Base-by-base conservation (phyloP, 306 rosid species). In the Carpinus viminea region DNA sequence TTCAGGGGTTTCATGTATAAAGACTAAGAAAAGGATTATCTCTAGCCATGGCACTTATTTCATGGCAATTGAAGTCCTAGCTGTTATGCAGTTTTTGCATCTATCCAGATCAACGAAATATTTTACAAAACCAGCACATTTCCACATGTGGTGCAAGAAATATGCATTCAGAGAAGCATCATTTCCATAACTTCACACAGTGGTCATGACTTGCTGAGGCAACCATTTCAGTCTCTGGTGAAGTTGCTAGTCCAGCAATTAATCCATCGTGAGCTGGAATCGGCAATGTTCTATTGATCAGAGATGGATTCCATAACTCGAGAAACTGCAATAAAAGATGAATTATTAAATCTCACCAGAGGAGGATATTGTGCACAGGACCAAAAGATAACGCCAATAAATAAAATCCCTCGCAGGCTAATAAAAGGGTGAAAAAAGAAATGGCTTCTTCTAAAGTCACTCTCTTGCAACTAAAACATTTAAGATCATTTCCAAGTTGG, bases 171-270 rank as follows among this genome's bases (percentile, higher is more conserved):
- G 21, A 68, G 68, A 68, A 70, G 75, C 17, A 65, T 86, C 75
- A 91, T 82, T 83, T 89, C 96, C 96, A 91, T 24, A 89, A 59
- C 78, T 88, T 91, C 72, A 88, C 91, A 20, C 77, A 75, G 7
- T 71, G 78, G 82, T 91, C 96, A 78, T 86, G 86, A 79, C 96
- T 80, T 21, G 86, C 86, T 0, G 96, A 89, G 74, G 96, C 96
- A 51, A 91, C 78, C 86, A 82, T 66, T 41, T 82, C 82, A 45
- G 75, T 77, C 70, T 52, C n/a, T 0, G 76, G 73, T 45, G 91
- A 81, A 56, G 80, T 84, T 41, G 86, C 84, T 13, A 88, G 80
- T 57, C 85, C 92, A 34, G 84, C 70, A 60, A 91, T 83, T 31
- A 76, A 28, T 46, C 87, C 96, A 38, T 76, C 55, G 80, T 91